phyloP scores from a whole-genome alignment of 2,329 filamentous ascomycete genomes.

The Rosellinia necatrix region DNA sequence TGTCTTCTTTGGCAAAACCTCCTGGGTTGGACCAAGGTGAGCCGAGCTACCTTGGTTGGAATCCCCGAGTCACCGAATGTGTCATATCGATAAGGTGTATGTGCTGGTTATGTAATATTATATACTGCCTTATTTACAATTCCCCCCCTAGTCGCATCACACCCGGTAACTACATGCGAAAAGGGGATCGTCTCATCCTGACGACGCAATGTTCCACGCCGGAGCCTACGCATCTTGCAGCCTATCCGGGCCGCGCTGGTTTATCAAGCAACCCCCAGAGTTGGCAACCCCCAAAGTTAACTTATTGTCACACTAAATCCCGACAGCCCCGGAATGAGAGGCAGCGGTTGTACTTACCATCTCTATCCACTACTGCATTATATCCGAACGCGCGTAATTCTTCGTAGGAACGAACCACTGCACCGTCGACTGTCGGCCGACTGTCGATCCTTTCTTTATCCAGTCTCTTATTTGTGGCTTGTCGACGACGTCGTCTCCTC shows the following conservation, averaged over 20 bases:
- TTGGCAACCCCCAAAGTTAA: background rate
- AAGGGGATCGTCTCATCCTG: background rate
- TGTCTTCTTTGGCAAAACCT: too few relatives aligned
- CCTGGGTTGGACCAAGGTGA: too few relatives aligned
- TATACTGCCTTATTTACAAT: background rate
- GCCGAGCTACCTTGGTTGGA: too few relatives aligned
- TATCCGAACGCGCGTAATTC: background rate
- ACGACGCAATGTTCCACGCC: slow-evolving; percentile 11
- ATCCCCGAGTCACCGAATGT: too few relatives aligned
- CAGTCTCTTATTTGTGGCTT: too few relatives aligned
- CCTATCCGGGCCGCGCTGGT: slow-evolving; percentile 18
- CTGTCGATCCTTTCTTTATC: too few relatives aligned
- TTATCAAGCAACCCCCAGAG: slow-evolving; percentile 7
- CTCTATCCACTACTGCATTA: background rate
- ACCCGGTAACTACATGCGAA: background rate
- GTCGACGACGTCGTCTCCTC: too few relatives aligned
- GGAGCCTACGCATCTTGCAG: slow-evolving; percentile 16
- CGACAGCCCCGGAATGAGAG: slow-evolving; percentile 2
- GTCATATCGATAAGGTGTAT: too few relatives aligned
- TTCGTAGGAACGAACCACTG: slow-evolving; percentile 1
- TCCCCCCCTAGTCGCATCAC: background rate
- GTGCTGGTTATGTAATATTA: background rate
- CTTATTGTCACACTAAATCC: background rate
- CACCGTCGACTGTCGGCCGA: too few relatives aligned
- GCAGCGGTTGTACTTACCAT: background rate